Evolutionary conservation across 768 basidiomycete species (phyloP), one percentile per base, ranked within the genome.

Genomic region (Pilatotrama ljubarskyi): DNA sequence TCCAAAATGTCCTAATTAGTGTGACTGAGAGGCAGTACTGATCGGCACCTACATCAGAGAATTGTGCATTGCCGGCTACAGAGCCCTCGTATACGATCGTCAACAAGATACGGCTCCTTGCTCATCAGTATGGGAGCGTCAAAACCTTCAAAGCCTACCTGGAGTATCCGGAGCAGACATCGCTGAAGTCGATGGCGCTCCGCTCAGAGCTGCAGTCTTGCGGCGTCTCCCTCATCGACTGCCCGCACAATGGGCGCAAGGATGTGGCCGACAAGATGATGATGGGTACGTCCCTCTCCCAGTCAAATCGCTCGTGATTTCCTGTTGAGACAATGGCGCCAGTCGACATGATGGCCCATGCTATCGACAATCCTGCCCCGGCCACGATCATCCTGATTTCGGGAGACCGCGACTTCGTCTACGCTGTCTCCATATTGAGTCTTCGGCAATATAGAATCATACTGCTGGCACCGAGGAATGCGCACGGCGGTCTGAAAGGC

Each of bases 341-440:
- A 88, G 88, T 85, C 47, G 88, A 90, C 66, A 84, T 90, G 78
- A 72, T 90, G 57, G 76, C 82, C 7, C 81, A 83, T 68, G 86
- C 84, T n/a, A 80, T 86, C 66, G 87, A 89, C 72, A 80, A 82
- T 62, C 73, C 77, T 3, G 58, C 78, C 2, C 80, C 81, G 58
- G 67, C 80, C 25, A 86, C 85, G 15, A 72, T 87, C 64, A 71
- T 88, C 43, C 74, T 90, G 37, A 84, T 90, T 64, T 80, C 87
- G 0, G 85, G 83, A 17, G 86, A 90, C 70, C 78, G 85, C 41
- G 87, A 88, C 68, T 83, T 87, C 64, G 80, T 82, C 4, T 88
- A 87, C 66, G 82, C 82, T n/a, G 70, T 87, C 17, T 61, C 59
- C 22, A 58, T 51, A 15, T 51, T 67, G 3, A 18, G 29, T 2